Percentiles rank a stretch among this genome's conserved stretches.
Conservation (phyloP, 2,329 filamentous ascomycete species). For the Fusarium camptoceras region DNA sequence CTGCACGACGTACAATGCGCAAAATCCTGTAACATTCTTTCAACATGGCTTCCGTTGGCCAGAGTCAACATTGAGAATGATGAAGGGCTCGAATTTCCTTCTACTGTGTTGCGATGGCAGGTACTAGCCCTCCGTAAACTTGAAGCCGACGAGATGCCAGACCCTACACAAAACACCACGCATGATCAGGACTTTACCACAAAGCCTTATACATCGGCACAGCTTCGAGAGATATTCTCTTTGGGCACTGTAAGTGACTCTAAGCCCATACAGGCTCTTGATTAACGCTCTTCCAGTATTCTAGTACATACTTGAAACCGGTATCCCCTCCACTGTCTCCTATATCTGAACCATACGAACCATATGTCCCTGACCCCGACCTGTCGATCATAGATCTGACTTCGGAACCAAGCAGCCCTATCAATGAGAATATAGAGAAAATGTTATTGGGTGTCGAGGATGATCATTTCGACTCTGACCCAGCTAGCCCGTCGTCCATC, state of each 20-base stretch:
- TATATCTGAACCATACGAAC: slow-evolving; percentile 24
- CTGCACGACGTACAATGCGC: slow-evolving; percentile 30
- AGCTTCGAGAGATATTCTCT: slow-evolving; percentile 13
- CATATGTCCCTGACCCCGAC: slow-evolving; percentile 38
- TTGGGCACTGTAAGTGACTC: slow-evolving; percentile 10
- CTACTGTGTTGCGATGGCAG: slow-evolving; percentile 35
- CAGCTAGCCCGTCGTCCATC: slow-evolving; percentile 14
- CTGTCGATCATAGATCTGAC: slow-evolving; percentile 45
- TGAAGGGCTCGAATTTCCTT: slow-evolving; percentile 47
- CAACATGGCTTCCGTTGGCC: slow-evolving; percentile 49
- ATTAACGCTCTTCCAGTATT: slow-evolving; percentile 13
- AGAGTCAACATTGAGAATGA: slow-evolving; percentile 41
- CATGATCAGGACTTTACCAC: neutral
- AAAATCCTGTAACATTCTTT: slow-evolving; percentile 35
- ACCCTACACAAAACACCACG: neutral
- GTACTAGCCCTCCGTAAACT: slow-evolving; percentile 45
- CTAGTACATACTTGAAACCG: slow-evolving; percentile 15
- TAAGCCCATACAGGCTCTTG: neutral
- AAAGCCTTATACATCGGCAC: neutral
- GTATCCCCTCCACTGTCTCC: slow-evolving; percentile 49
- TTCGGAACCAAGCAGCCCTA: slow-evolving; percentile 49
- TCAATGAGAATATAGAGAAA: neutral
- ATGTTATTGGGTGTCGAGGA: slow-evolving; percentile 16
- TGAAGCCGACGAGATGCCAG: slow-evolving; percentile 38
- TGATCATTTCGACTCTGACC: slow-evolving; percentile 40